Base-by-base conservation (phyloP, 768 basidiomycete genomes). In the Lactifluus hygrophoroides region DNA sequence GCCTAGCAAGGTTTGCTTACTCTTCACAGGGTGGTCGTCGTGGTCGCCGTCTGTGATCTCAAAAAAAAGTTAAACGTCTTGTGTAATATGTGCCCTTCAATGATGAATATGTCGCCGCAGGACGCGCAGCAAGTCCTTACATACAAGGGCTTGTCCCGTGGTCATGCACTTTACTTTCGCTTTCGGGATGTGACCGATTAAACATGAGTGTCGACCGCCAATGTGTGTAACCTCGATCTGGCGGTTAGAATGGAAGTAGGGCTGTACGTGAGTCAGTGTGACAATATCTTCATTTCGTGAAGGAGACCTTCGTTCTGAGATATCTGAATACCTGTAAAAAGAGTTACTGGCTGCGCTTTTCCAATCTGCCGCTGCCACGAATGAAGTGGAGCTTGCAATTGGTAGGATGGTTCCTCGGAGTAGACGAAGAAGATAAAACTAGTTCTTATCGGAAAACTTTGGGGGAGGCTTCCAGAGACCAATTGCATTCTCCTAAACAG, bases 21-120 rank as follows among this genome's bases (percentile, higher is more conserved):
- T 40, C 28, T 23, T 55, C 58, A 13, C 64, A 93, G 94, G 94
- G 94, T 85, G 94, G 94, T 93, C 90, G 94, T 67, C 92, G 94
- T 77, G 94, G 94, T 90, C 89, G 94, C 69, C 91, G 94, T 87
- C 82, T 95, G 69, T 90, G 73, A 75, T 72, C 49, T 37, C 32
- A 16, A 48, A 59, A 60, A 60, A 52, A 51, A n/a, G n/a, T n/a
- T 64, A 65, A 65, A 68, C 71, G 64, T 65, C 46, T 70, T 57
- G 69, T 75, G 72, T 74, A 73, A 65, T 64, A 55, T 54, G 58
- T 56, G 73, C 65, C 64, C 69, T 68, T 69, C 65, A 69, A 73
- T 71, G 78, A 80, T 73, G 72, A 73, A 66, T 76, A 76, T 82
- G 87, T 90, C 88, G 88, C 85, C 79, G 85, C 77, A 80, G 82